Percentiles rank a stretch among this genome's conserved stretches.
phyloP scores from a whole-genome alignment of 2,329 filamentous ascomycete genomes.

The Pseudomassariella vexata region DNA sequence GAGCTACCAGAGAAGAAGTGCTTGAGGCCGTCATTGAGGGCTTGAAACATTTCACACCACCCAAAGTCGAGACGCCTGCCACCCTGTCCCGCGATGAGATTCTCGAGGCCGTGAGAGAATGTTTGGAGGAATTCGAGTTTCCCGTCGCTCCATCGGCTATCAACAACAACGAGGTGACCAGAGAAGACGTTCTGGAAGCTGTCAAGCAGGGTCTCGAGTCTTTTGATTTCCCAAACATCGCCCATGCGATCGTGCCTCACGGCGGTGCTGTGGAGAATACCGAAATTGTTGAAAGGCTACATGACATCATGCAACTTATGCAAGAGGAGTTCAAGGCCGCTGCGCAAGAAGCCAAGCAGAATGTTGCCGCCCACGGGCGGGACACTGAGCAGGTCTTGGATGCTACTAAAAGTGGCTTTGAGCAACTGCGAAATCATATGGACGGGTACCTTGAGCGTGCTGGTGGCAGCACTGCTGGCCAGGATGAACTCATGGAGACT shows the following conservation, averaged over 20 bases:
- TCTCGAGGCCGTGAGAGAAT: slow-evolving; percentile 76
- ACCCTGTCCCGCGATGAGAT: slow-evolving; percentile 76
- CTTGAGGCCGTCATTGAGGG: slow-evolving; percentile 81
- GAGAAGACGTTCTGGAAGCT: slow-evolving; percentile 58
- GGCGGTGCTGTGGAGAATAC: slow-evolving; percentile 31
- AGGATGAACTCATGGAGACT: slow-evolving; percentile 72
- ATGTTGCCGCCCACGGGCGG: slow-evolving; percentile 69
- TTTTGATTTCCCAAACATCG: slow-evolving; percentile 27
- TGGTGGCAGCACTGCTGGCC: slow-evolving; percentile 60
- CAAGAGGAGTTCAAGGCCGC: slow-evolving; percentile 53
- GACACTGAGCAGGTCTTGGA: slow-evolving; percentile 87
- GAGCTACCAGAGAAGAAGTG: slow-evolving; percentile 76
- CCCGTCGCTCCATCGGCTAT: slow-evolving; percentile 54
- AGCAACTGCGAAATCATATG: slow-evolving; percentile 73
- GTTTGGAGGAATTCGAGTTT: slow-evolving; percentile 78
- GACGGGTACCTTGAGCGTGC: slow-evolving; percentile 74
- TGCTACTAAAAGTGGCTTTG: slow-evolving; percentile 80
- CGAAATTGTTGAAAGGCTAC: slow-evolving; percentile 49
- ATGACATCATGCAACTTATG: slow-evolving; percentile 61
- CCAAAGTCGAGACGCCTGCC: slow-evolving; percentile 61
- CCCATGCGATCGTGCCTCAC: slow-evolving; percentile 34
- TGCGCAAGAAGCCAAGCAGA: slow-evolving; percentile 66
- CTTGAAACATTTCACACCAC: slow-evolving; percentile 73
- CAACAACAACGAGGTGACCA: slow-evolving; percentile 47
- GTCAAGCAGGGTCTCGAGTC: slow-evolving; percentile 53